A percentile compares a stretch with the other conserved stretches of the same genome.
Evolutionary conservation across 495 filamentous ascomycete genomes (phyloP).

Genomic region (Penicillium canariense): DNA sequence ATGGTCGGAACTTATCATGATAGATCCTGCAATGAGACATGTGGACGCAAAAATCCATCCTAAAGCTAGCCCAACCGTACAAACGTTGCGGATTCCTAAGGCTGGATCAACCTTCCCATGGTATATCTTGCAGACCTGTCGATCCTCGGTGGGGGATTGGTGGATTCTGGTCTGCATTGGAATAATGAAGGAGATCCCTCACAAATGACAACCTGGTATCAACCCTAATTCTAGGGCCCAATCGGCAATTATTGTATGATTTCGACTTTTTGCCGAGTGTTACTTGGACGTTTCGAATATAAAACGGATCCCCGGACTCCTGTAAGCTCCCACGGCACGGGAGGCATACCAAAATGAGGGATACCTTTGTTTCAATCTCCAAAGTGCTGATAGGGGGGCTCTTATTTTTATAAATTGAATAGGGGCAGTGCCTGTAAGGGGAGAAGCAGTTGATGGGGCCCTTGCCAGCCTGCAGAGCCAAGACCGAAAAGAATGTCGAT

Average conservation of each 20-base stretch:
- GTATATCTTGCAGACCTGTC: background rate
- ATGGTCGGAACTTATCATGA: background rate
- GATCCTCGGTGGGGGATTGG: background rate
- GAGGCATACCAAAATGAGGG: too few species aligned
- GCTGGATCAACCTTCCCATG: background rate
- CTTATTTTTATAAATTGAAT: background rate
- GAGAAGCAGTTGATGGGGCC: background rate
- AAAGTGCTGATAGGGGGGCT: background rate
- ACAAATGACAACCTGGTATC: too few species aligned
- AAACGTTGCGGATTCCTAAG: background rate
- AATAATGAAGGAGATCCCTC: background rate
- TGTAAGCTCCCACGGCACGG: background rate
- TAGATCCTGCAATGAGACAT: background rate
- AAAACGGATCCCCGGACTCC: background rate
- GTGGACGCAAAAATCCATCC: background rate
- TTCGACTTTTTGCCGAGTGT: background rate
- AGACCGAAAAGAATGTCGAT: background rate
- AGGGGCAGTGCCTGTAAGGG: background rate
- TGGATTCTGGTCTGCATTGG: background rate
- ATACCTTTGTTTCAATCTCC: too few species aligned
- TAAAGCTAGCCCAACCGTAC: background rate
- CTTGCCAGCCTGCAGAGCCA: background rate
- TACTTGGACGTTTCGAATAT: background rate
- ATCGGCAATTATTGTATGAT: background rate
- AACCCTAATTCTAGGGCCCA: background rate